A percentile compares a stretch with the other conserved stretches of the same genome.
Evolutionary conservation across 768 basidiomycete genomes (phyloP).

Genomic region (Lactarius indigo): DNA sequence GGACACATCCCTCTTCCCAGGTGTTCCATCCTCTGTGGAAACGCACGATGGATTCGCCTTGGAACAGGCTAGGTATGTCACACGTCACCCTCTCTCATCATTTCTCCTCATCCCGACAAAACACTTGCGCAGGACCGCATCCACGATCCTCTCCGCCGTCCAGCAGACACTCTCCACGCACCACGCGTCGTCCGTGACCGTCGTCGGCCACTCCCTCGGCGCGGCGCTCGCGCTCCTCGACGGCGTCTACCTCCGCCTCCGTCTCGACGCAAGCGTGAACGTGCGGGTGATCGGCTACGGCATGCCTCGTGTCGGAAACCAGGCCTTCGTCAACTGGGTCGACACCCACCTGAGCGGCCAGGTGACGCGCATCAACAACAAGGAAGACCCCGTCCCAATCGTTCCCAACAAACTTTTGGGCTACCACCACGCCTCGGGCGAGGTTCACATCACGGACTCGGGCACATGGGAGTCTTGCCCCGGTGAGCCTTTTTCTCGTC

Average conservation of each 20-base stretch:
- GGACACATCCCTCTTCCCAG: not conserved
- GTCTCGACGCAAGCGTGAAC: not conserved
- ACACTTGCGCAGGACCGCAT: not conserved
- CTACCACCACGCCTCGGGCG: conserved; percentile 41
- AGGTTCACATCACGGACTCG: conserved; percentile 41
- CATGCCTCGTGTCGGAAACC: conserved; percentile 8
- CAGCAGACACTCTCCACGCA: not conserved
- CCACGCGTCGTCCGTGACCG: not conserved
- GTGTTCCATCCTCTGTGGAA: not conserved
- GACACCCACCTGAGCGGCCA: conserved; percentile 39
- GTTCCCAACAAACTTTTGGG: conserved; percentile 38
- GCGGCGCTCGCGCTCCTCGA: conserved; percentile 8
- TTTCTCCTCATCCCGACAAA: not conserved
- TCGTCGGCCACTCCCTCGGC: conserved; percentile 7
- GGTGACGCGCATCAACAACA: conserved; percentile 55
- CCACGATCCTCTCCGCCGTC: not conserved
- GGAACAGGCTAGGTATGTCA: not conserved
- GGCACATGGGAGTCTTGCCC: conserved; percentile 41
- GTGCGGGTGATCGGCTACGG: not conserved
- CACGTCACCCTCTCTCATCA: not conserved
- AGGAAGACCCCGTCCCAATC: conserved; percentile 39
- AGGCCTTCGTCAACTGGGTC: not conserved
- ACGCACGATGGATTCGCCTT: not conserved
- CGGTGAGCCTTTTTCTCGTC: not conserved
- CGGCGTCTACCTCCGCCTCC: not conserved